phyloP scores from a whole-genome alignment of 805 yeast species.

The Tetrapisispora pingtungensis region DNA sequence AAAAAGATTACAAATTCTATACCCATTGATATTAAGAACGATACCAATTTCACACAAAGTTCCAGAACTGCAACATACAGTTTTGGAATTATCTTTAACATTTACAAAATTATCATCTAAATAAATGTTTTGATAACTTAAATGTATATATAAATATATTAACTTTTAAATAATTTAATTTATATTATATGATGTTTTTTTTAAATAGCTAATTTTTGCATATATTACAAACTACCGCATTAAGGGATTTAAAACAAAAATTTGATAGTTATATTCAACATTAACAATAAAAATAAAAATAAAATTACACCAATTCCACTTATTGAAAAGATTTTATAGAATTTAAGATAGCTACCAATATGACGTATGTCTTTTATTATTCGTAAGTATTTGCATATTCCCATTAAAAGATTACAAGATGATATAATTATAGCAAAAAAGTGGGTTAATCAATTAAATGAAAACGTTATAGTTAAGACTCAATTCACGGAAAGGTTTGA shows the following conservation, averaged over 20 bases:
- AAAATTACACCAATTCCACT: no score
- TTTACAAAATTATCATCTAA: conserved; percentile 18
- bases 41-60: conserved; percentile 28
- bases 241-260: no score
- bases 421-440: conserved; percentile 6
- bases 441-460: conserved; percentile 38
- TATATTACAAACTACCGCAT: no score
- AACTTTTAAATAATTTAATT: no score
- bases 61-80: conserved; percentile 21
- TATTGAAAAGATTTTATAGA: no score
- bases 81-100: conserved; percentile 20
- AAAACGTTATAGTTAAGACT: conserved; percentile 20
- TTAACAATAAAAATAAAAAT: no score
- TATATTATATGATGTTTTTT: no score
- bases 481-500: conserved; percentile 19
- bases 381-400: not conserved
- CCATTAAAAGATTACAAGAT: not conserved
- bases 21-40: conserved; percentile 25
- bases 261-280: no score
- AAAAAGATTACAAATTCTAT: conserved; percentile 13
- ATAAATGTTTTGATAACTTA: not conserved
- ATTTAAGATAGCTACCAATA: no score
- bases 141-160: no score
- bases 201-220: no score
- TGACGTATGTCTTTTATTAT: no score